Base-by-base conservation (phyloP, 129 eudicot genomes). In the Saposhnikovia divaricata region DNA sequence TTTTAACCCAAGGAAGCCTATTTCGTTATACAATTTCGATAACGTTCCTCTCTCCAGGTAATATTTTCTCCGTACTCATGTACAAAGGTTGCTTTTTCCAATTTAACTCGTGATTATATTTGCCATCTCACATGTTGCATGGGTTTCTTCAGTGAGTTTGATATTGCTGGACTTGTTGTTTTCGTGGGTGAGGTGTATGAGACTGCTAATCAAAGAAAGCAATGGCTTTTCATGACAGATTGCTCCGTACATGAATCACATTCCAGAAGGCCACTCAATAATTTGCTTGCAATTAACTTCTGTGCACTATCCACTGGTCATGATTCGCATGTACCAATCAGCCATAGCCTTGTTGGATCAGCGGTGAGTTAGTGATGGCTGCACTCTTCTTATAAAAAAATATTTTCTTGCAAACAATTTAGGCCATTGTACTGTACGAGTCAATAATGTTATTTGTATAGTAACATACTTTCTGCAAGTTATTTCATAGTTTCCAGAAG, bases 171-270 rank as follows among this genome's bases (percentile, higher is more conserved):
- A 16, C 80, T 86, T 66, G 96, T 91, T 82, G 63, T 94, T 42
- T 85, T 87, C 66, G 98, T 91, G 85, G 97, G 98, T 19, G 92
- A 86, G 83, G 96, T 87, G 78, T 87, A 86, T 83, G 81, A 82
- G 70, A 80, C 82, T 79, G 86, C 86, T 82, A 86, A 86, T 66
- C 96, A 88, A 65, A 87, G 86, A 83, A 91, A 70, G 83, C 98
- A 94, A 80, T 91, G 98, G 98, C 91, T 91, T 82, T 94, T 94
- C 80, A 89, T 94, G 79, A 84, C 98, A 9, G 98, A 94, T 78
- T 95, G 93, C 72, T 87, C 90, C 10, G 28, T 78, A 66, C 45
- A 80, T 10, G 73, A 77, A 61, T 73, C 72, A 66, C 82, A 84
- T 69, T 75, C 84, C 27, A 81, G 82, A 27, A 88, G 80, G 47